Evolutionary conservation across 164 flowering plant genomes (phyloP), one percentile per base, ranked within the genome.

Genomic region (Sextonia rubra): DNA sequence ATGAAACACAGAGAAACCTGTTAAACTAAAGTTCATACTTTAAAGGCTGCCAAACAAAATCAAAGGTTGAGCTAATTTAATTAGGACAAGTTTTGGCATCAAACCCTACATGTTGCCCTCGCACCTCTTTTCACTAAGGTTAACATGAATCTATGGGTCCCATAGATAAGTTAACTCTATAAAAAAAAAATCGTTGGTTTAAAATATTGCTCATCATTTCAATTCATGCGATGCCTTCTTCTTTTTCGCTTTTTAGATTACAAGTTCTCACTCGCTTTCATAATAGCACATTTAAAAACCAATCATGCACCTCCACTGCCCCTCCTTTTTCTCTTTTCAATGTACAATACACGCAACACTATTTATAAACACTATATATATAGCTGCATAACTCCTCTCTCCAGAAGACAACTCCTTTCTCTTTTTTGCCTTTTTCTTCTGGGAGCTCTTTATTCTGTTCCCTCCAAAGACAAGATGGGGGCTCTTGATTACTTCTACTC

Each of bases 401-500:
- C 17, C n/a, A 12, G 63, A 5, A 32, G 12, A 18, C 69, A 17
- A 12, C 18, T 20, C 24, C 18, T 62, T 37, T 48, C 74, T 69
- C 60, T 62, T 71, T 75, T 73, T 47, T 52, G n/a, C 58, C 9
- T 60, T 37, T 73, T 75, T 64, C 69, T 71, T 26, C 14, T 22
- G 15, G 11, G 14, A 27, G 1, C 26, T 61, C 64, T 25, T 61
- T 23, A 23, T 24, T 47, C 26, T 37, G 11, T 37, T 37, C 6
- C 61, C 61, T 52, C 69, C 29, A 72, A 55, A 66, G 48, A 49
- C 24, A 67, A 80, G 68, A 87, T 89, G 93, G 93, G 91, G 0
- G 88, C 87, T 69, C 89, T 89, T 75, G 90, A 88, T 66, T 86
- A 88, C 73, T 76, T 91, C 26, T 81, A 37, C 44, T 5, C 89